These are phyloP conservation scores for Amanita brunnescens DNA, from an alignment of 768 basidiomycete genomes.

Conservation along the genomic window DNA sequence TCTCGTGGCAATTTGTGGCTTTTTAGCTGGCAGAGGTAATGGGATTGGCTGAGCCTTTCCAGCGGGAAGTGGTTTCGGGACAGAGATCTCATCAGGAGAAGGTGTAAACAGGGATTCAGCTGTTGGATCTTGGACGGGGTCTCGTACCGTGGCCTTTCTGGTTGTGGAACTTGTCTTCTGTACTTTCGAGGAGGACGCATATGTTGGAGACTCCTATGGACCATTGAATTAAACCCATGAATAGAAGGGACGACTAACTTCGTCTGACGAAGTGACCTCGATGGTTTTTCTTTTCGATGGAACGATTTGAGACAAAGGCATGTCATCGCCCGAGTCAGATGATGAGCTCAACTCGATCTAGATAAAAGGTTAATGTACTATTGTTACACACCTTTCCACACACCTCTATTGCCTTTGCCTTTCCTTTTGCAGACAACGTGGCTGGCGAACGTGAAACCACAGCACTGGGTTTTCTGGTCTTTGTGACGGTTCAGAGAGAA, in stretches of 20 bases:
- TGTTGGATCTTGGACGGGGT: not conserved
- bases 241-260: not conserved
- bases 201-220: not conserved
- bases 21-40: conserved; percentile 9
- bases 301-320: conserved; percentile 6
- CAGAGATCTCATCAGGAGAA: conserved; percentile 1
- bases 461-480: not conserved
- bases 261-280: not conserved
- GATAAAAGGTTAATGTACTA: not conserved
- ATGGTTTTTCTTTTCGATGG: conserved; percentile 1
- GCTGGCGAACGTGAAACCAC: not conserved
- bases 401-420: not conserved
- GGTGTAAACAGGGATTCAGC: conserved; percentile 1
- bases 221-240: not conserved
- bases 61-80: conserved; percentile 6
- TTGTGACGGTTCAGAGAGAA: not conserved
- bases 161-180: not conserved
- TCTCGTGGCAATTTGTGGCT: conserved; percentile 7
- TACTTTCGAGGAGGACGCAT: not conserved
- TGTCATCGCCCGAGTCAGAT: conserved; percentile 11
- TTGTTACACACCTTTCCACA: not conserved
- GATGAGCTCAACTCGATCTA: conserved; percentile 9
- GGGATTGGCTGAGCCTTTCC: conserved; percentile 8
- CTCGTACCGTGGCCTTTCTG: not conserved
- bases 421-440: not conserved